These are phyloP conservation scores for Aspergillus sp. DNA, from an alignment of 2,329 filamentous ascomycete genomes.

Conservation along the genomic window DNA sequence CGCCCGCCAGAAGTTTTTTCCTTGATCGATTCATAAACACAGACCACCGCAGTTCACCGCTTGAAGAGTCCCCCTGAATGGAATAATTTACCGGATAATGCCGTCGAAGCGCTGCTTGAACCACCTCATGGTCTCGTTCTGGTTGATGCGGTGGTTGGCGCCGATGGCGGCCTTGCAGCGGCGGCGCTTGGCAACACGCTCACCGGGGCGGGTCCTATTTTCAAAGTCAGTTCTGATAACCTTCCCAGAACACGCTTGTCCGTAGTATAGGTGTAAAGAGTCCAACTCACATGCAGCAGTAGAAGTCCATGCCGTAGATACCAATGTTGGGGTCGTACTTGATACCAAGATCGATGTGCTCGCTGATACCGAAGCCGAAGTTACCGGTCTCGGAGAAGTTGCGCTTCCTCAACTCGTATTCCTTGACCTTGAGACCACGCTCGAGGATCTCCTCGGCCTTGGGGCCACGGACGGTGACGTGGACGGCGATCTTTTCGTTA, in stretches of 20 bases:
- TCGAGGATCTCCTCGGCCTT: slow-evolving; percentile 99
- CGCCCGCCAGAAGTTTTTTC: slow-evolving; percentile 23
- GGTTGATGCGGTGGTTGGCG: slow-evolving; percentile 87
- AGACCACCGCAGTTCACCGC: slow-evolving; percentile 26
- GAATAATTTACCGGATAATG: slow-evolving; percentile 84
- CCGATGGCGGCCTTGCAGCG: slow-evolving; percentile 86
- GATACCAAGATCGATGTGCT: slow-evolving; percentile 99
- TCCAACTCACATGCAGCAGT: slow-evolving; percentile 89
- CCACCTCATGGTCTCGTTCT: slow-evolving; percentile 96
- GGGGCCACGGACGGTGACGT: slow-evolving; percentile 98
- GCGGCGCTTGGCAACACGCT: slow-evolving; percentile 94
- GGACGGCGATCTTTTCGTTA: slow-evolving; percentile 99
- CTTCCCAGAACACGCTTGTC: background rate
- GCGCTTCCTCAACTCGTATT: slow-evolving; percentile 98
- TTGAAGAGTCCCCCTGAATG: slow-evolving; percentile 18
- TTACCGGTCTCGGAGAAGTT: slow-evolving; percentile 99
- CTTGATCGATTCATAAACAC: slow-evolving; percentile 35
- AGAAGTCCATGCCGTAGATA: slow-evolving; percentile 99
- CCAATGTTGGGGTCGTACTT: slow-evolving; percentile 98
- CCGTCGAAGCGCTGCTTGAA: slow-evolving; percentile 96
- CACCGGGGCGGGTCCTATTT: slow-evolving; percentile 83
- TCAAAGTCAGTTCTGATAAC: slow-evolving; percentile 27
- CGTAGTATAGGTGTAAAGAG: background rate
- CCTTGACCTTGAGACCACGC: slow-evolving; percentile 99
- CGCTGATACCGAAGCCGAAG: slow-evolving; percentile 99